A percentile compares a stretch with the other conserved stretches of the same genome.
Evolutionary conservation across 108 stramenopile genomes (phyloP).

Genomic region (Cafeteria roenbergensis): DNA sequence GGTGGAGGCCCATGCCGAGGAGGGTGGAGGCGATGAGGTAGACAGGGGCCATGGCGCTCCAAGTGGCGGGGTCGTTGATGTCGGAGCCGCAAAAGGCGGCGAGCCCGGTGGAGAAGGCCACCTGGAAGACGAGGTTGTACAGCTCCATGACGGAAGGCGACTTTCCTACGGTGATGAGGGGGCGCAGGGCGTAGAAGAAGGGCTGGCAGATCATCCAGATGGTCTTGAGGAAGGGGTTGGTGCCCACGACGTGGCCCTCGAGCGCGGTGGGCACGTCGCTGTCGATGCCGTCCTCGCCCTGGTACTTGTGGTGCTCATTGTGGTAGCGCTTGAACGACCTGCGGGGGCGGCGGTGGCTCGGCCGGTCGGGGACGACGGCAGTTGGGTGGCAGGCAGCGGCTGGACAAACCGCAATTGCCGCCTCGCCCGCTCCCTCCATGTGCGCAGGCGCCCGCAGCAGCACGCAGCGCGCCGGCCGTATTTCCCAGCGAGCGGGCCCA

Average conservation of each 20-base stretch:
- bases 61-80: too few relatives aligned
- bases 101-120: conserved; percentile 52
- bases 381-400: too few relatives aligned
- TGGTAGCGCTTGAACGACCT: conserved; percentile 79
- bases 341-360: not conserved
- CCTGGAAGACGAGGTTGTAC: conserved; percentile 41
- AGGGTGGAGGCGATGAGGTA: conserved; percentile 64
- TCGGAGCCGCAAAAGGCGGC: conserved; percentile 50
- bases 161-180: conserved; percentile 63
- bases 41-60: conserved; percentile 37
- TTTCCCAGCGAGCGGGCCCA: too few relatives aligned
- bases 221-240: conserved; percentile 54
- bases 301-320: conserved; percentile 64
- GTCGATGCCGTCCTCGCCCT: conserved; percentile 64
- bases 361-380: not conserved
- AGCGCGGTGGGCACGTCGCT: conserved; percentile 65
- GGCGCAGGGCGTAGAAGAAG: conserved; percentile 69
- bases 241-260: conserved; percentile 58
- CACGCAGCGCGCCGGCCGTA: too few relatives aligned
- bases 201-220: conserved; percentile 66
- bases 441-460: too few relatives aligned
- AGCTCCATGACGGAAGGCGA: conserved; percentile 42
- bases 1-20: conserved; percentile 71
- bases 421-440: too few relatives aligned
- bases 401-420: too few relatives aligned